Base-by-base conservation (phyloP, 139 green algal species). In the Axilococcus clingmanii region DNA sequence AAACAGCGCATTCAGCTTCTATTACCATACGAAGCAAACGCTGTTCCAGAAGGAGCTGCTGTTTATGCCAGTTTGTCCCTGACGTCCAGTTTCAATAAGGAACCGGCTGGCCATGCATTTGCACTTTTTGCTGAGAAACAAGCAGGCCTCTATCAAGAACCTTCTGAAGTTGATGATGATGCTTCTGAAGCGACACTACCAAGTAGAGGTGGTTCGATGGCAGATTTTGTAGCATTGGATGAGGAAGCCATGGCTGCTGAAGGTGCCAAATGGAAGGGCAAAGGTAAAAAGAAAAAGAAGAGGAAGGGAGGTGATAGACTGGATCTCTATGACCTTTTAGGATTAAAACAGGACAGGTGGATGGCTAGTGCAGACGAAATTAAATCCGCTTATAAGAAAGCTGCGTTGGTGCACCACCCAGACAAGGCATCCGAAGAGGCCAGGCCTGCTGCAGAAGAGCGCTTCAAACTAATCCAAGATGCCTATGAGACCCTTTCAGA, bases 391-490 rank as follows among this genome's bases (percentile, higher is more conserved):
- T 94, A 95, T 66, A 70, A 80, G 22, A 81, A 81, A 27, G 52
- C 68, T 9, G 85, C 80, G 19, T 68, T 97, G 47, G 77, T 91
- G 67, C 61, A 85, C 54, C 89, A 97, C 63, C 89, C 89, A 1
- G 89, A 97, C 68, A 97, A 97, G 65, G 59, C 73, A 48, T 38
- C 35, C 7, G 59, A 47, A 2, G 55, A 52, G 3, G 38, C 48
- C 9, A 35, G 22, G 2, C 38, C 51, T 7, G 52, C 33, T 6
- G 66, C 75, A 4, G 76, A 94, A 67, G 81, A 86, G 20, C 69
- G 81, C 40, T 96, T 96, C 60, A 93, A 94, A 60, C 22, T 28
- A 19, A 78, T 95, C 28, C 86, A 91, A 66, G 78, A 85, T 54
- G 82, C 82, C 7, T 92, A 89, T 50, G 79, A 86, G 35, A 79